Evolutionary conservation across 176 grass and related monocot genomes (phyloP), one percentile per base, ranked within the genome.

Genomic region (Elaeis guineensis): DNA sequence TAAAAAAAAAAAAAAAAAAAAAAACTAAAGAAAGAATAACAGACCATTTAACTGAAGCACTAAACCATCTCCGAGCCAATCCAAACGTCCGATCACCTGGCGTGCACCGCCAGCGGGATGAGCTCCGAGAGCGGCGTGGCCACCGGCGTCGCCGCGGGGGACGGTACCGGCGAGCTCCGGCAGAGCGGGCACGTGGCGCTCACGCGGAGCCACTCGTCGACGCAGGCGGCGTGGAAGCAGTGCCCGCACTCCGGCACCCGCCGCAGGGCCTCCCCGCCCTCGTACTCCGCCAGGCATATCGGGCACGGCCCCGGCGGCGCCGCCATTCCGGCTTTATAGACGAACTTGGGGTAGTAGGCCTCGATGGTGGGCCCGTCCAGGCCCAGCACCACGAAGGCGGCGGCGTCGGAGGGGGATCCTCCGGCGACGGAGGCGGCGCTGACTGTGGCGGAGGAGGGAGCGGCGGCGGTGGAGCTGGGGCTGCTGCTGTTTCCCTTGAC

Each of bases 101-200:
- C 59, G 59, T 63, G 70, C 69, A 58, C 19, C 17, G 80, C 80
- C 49, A 83, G 65, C 15, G 80, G 80, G 28, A 83, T 78, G 14
- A 78, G 74, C 69, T 83, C 74, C 12, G 75, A 66, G 15, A 83
- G 80, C 44, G 80, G 80, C 6, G 75, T 78, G 11, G 75, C 57
- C 6, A 57, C 24, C 1, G 9, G 52, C 44, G 80, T 77, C 11
- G 69, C 57, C 0, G 65, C 57, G 16, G 89, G 80, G 19, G 80
- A 87, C 29, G 77, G 83, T 21, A 84, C 54, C 14, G 84, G 89
- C 57, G 80, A 94, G 75, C 76, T 77, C 57, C 89, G 80, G 75
- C 89, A 88, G 24, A 87, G 64, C 4, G 84, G 84, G 85, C 89
- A 94, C 14, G 89, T 88, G 23, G 84, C 77, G 63, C 89, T 94